Base-by-base conservation (phyloP, 2,329 filamentous ascomycete species). In the Aspergillus alliaceus region DNA sequence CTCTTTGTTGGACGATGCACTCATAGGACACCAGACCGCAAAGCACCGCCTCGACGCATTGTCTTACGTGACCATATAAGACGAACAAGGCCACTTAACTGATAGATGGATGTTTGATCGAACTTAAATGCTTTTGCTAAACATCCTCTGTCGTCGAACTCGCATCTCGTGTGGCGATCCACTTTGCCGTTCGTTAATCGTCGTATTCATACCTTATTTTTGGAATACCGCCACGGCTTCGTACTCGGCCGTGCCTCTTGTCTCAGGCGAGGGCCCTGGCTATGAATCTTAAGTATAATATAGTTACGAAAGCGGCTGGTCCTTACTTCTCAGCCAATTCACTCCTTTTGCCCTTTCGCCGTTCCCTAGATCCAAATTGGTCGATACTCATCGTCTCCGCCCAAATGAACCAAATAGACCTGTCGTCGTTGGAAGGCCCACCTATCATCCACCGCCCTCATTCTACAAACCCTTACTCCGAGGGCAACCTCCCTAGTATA, bases 371-470 rank as follows among this genome's bases (percentile, higher is more conserved):
- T 27, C 40, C 31, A 39, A 11, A 24, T 29, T 35, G 15, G 27
- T 34, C 42, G 2, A 11, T 24, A 32, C n/a, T 15, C 25, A 37
- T 35, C 29, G 22, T 56, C 24, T n/a, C 22, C 20, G 32, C 35
- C 34, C 29, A 50, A 24, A 31, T 51, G 20, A 20, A 48, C 34
- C 27, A 29, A 50, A 66, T 65, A 67, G 72, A 75, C 54, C 66
- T 75, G 22, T 75, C 72, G 9, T 72, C 69, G 9, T 64, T 75
- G 2, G 72, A 73, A 62, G 72, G 72, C 3, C 69, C 69, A 42
- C 71, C 70, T 2, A 63, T 74, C 24, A 61, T 48, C 64, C 65
- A 47, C 53, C 58, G 24, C 31, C 34, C 27, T 6, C 46, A 39
- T 34, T 48, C 44, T 27, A 32, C 44, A 20, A 32, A 48, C 18